phyloP scores from a whole-genome alignment of 2,329 filamentous ascomycete species.

The Clonostachys rhizophaga region DNA sequence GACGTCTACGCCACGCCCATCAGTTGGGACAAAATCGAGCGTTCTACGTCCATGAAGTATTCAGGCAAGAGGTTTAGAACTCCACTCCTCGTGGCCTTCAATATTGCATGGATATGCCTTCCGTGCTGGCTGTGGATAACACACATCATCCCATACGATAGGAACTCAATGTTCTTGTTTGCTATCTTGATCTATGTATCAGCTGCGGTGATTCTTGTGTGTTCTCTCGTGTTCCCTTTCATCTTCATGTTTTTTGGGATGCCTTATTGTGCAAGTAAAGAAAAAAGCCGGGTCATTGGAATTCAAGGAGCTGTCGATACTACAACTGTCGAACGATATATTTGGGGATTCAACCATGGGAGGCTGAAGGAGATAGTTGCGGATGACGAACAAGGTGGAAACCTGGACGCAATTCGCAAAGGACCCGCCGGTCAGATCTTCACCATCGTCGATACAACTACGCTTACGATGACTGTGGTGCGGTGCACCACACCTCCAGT shows the following conservation, averaged over 20 bases:
- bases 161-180: neutral
- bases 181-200: neutral
- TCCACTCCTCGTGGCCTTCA: neutral
- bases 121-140: neutral
- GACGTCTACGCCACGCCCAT: constrained; percentile 29
- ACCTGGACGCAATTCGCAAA: neutral
- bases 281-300: constrained; percentile 5
- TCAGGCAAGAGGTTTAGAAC: neutral
- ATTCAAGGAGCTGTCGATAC: constrained; percentile 7
- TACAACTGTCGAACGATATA: constrained; percentile 5
- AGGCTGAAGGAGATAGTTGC: neutral
- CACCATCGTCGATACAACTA: constrained; percentile 31
- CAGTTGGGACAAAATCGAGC: constrained; percentile 26
- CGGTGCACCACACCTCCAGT: constrained; percentile 18
- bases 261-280: neutral
- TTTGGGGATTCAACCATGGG: constrained; percentile 7
- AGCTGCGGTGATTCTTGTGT: too few relatives aligned
- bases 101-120: neutral
- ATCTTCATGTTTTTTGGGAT: neutral
- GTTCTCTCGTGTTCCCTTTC: neutral
- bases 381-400: neutral
- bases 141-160: neutral
- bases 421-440: constrained; percentile 8
- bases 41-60: neutral
- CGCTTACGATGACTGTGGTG: constrained; percentile 36